Evolutionary conservation across 202 grass and related monocot genomes (phyloP), one percentile per base, ranked within the genome.

Genomic region (Dendrocalamus latiflorus): DNA sequence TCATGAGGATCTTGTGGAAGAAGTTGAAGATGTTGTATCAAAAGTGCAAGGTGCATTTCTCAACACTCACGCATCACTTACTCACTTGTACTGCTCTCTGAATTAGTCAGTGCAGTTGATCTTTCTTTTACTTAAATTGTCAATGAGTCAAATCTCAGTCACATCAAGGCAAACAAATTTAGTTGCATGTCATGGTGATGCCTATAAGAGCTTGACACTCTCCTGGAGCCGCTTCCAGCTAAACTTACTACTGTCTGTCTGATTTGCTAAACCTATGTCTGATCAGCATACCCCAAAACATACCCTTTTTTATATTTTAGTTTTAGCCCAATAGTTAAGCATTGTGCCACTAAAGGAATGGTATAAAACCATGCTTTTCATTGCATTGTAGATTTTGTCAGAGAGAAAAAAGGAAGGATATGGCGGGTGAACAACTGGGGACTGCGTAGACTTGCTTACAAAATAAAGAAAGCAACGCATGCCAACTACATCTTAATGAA

Each of bases 391-490:
- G 96, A 98, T 85, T 95, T 91, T 91, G 54, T 95, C 16, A 88
- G 93, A 84, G 83, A 90, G 81, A 95, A 87, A 78, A 98, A 98
- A 92, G 96, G 93, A 81, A 91, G 96, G 85, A 95, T 98, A 91
- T 98, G 93, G 93, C 88, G 95, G 57, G 70, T 98, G 55, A 98
- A 98, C 51, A 74, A 98, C 68, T 98, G 96, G 96, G 96, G 93
- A 50, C 75, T 93, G 50, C 87, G 96, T 5, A 80, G 75, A 44
- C 91, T 98, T 66, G 96, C 96, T n/a, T 98, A 95, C 43, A 91
- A 95, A 79, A 91, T 98, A 77, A 95, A 91, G 77, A 95, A 98
- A 85, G 85, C 96, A 65, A 87, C 39, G 9, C 84, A 93, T 80
- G 96, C 93, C 54, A 94, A 93, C 77, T 98, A 98, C 71, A 85